Evolutionary conservation across 108 stramenopile genomes (phyloP).

Genomic region (Epithemia pelagica): DNA sequence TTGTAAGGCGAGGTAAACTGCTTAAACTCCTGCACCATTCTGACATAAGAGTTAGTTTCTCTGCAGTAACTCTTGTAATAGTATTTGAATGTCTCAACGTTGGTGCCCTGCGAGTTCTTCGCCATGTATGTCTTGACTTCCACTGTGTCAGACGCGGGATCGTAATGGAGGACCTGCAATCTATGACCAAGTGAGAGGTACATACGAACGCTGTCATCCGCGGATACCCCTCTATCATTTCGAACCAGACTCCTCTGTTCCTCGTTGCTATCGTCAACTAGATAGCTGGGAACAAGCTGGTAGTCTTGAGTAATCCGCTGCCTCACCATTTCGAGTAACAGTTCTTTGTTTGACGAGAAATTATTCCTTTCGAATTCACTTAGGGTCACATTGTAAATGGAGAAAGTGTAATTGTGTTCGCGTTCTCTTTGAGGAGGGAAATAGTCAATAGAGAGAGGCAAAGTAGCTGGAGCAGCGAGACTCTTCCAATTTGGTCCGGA

Average conservation of each 20-base stretch:
- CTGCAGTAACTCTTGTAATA: constrained; percentile 24
- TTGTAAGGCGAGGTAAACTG: constrained; percentile 68
- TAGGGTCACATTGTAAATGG: constrained; percentile 66
- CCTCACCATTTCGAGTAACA: constrained; percentile 85
- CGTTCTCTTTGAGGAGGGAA: constrained; percentile 87
- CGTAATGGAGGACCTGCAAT: constrained; percentile 56
- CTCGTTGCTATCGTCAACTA: constrained; percentile 5
- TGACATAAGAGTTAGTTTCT: constrained; percentile 21
- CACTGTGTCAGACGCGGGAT: constrained; percentile 63
- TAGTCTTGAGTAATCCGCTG: constrained; percentile 77
- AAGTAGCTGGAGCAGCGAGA: constrained; percentile 91
- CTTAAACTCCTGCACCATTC: constrained; percentile 74
- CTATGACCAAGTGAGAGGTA: constrained; percentile 36
- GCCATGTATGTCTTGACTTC: constrained; percentile 69
- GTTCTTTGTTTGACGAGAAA: constrained; percentile 67
- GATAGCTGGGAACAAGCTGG: constrained; percentile 64
- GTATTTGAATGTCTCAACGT: constrained; percentile 43
- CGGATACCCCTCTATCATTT: background rate
- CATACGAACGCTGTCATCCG: constrained; percentile 8
- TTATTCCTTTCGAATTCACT: constrained; percentile 64
- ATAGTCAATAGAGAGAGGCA: constrained; percentile 94
- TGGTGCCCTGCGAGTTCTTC: constrained; percentile 44
- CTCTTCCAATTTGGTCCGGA: constrained; percentile 94
- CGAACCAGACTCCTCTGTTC: background rate
- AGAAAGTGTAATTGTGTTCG: constrained; percentile 58